A percentile compares a stretch with the other conserved stretches of the same genome.
Conservation (phyloP, 441 rosid genomes). For the Mallotus japonicus region DNA sequence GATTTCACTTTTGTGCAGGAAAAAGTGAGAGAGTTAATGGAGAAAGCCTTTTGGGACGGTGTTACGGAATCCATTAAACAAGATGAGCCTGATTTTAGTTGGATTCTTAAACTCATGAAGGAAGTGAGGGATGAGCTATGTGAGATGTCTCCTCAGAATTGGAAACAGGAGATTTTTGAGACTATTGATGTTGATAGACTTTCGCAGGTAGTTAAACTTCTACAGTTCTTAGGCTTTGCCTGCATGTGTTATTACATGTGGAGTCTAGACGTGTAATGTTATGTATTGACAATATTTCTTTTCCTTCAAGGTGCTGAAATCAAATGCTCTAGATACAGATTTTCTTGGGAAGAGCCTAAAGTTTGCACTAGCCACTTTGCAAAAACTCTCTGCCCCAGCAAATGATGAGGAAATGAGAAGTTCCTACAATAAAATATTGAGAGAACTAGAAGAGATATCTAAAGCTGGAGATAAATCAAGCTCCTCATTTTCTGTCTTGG, state of each 20-base stretch:
- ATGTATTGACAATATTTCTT: not conserved
- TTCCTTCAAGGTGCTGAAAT: constrained; percentile 49
- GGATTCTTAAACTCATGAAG: constrained; percentile 63
- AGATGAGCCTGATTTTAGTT: constrained; percentile 55
- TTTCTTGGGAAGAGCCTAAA: constrained; percentile 70
- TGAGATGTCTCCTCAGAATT: constrained; percentile 70
- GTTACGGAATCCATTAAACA: constrained; percentile 57
- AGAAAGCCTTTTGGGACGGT: constrained; percentile 80
- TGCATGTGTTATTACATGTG: not conserved
- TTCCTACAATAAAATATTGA: constrained; percentile 41
- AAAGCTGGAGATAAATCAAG: constrained; percentile 43
- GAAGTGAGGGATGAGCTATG: constrained; percentile 83
- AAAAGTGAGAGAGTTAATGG: constrained; percentile 65
- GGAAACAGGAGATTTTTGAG: constrained; percentile 66
- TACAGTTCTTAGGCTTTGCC: not conserved
- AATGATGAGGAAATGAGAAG: constrained; percentile 55
- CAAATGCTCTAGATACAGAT: constrained; percentile 57
- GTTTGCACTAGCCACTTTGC: constrained; percentile 60
- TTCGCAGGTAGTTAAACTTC: constrained; percentile 49
- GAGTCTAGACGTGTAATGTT: not conserved
- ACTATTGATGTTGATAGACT: constrained; percentile 68
- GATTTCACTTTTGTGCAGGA: constrained; percentile 38
- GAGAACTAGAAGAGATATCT: constrained; percentile 55
- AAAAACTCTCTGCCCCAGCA: constrained; percentile 75
- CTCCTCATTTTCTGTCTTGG: constrained; percentile 42